Evolutionary conservation across 495 filamentous ascomycete genomes (phyloP).

Genomic region (Tetracladium marchalianum): DNA sequence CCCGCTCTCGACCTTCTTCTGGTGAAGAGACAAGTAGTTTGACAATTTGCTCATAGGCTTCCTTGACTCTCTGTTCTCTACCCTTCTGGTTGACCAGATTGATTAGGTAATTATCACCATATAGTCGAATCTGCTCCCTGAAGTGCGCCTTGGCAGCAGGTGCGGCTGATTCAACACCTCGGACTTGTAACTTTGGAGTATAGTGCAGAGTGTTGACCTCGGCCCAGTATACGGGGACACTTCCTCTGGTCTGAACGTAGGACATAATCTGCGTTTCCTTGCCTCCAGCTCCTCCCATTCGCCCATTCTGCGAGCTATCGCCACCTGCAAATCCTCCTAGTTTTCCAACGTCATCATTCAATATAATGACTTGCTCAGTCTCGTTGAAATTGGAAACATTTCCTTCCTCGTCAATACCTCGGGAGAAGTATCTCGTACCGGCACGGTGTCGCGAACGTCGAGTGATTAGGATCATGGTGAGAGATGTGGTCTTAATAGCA

Average conservation of each 20-base stretch:
- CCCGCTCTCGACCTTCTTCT: constrained; percentile 46
- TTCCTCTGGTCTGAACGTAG: constrained; percentile 92
- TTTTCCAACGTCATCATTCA: constrained; percentile 66
- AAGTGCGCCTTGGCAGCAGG: constrained; percentile 78
- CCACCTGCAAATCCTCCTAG: constrained; percentile 75
- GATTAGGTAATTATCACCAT: constrained; percentile 93
- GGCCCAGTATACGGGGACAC: constrained; percentile 89
- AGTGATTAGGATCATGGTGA: constrained; percentile 82
- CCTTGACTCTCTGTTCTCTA: constrained; percentile 75
- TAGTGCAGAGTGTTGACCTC: constrained; percentile 88
- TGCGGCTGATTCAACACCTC: constrained; percentile 71
- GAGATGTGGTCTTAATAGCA: constrained; percentile 64
- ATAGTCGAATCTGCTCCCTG: constrained; percentile 78
- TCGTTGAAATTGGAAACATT: constrained; percentile 97
- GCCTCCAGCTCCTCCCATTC: constrained; percentile 40
- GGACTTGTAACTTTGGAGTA: constrained; percentile 78
- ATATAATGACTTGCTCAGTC: constrained; percentile 81
- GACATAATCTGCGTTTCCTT: constrained; percentile 80
- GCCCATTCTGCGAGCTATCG: constrained; percentile 61
- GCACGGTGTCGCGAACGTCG: constrained; percentile 75
- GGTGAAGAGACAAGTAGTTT: constrained; percentile 61
- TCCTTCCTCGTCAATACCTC: constrained; percentile 87
- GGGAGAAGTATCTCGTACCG: constrained; percentile 88
- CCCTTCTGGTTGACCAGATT: constrained; percentile 95
- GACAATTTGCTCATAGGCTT: constrained; percentile 84